Evolutionary conservation across 2,329 filamentous ascomycete genomes (phyloP).

Genomic region (Anthostomella pinea): DNA sequence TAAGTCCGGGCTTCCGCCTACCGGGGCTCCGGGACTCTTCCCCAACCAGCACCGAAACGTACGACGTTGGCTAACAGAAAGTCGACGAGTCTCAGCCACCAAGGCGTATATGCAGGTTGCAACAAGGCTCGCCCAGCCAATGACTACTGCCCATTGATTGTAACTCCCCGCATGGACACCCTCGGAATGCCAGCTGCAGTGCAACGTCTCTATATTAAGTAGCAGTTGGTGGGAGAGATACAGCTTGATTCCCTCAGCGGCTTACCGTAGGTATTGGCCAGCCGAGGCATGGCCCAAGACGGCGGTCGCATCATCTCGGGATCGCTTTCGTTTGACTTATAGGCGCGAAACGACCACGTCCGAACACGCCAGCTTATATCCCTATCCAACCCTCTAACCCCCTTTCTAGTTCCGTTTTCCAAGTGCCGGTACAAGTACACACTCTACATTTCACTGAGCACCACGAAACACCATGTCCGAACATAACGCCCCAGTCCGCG

Average conservation of each 20-base stretch:
- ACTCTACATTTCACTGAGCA: not conserved
- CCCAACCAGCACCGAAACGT: not conserved
- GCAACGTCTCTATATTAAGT: too few relatives aligned
- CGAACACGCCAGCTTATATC: not conserved
- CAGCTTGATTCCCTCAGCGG: too few relatives aligned
- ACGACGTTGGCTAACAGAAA: not conserved
- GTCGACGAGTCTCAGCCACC: too few relatives aligned
- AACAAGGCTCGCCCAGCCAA: too few relatives aligned
- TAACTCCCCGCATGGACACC: not conserved
- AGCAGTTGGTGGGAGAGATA: too few relatives aligned
- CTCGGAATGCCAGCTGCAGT: too few relatives aligned
- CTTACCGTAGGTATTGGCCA: too few relatives aligned
- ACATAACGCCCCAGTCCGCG: conserved; percentile 16
- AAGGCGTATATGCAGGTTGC: too few relatives aligned
- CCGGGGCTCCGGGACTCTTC: not conserved
- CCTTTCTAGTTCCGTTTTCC: conserved; percentile 8
- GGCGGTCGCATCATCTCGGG: not conserved
- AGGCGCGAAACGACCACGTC: not conserved
- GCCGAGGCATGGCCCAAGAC: too few relatives aligned
- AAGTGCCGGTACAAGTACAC: conserved; percentile 6
- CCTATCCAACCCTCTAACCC: conserved; percentile 1
- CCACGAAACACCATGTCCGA: conserved; percentile 5
- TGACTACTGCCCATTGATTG: not conserved
- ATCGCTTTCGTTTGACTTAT: not conserved
- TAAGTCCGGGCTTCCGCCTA: conserved; percentile 1